Evolutionary conservation across 2,329 filamentous ascomycete genomes (phyloP), one percentile per base, ranked within the genome.

Genomic region (Cordyceps militaris): DNA sequence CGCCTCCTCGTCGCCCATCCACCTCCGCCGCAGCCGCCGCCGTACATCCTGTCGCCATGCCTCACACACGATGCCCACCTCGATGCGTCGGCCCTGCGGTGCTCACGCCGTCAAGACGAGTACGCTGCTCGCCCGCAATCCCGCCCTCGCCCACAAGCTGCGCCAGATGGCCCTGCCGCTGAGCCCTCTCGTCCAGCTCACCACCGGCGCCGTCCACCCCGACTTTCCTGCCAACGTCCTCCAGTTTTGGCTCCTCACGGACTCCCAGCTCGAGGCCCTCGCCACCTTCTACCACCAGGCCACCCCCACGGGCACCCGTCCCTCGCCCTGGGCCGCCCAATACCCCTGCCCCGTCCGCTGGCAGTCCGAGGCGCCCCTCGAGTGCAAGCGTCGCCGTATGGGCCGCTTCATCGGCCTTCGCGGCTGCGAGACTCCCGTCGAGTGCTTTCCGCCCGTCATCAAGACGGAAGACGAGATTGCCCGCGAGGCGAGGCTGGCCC

Each of bases 241-340:
- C 47, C 79, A 81, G 67, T 89, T 88, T 72, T 89, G 86, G 79
- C 83, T 91, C 32, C 79, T 91, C 38, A 91, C 86, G 16, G 85
- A 88, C 68, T 72, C 72, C 30, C 78, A 91, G 71, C 83, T 90
- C 56, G 87, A 91, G 72, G 74, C 75, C 56, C 78, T 91, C 42
- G 87, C 87, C 3, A 74, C 79, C 63, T 89, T 87, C 72, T 91
- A 91, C 74, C 85, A 88, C 73, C 88, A 91, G 73, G 78, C 78
- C 59, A 81, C 78, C 1, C 83, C 81, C 1, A 14, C 49, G 10
- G 49, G 30, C 42, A 49, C 23, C 11, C 43, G 23, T n/a, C 43
- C 42, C 30, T 74, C 74, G 59, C 66, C 69, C n/a, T 83, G 76
- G 74, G 79, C 79, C 2, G 63, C 69, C 51, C 75, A 80, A 60